Evolutionary conservation across 768 basidiomycete genomes (phyloP).

Genomic region (Pleurotus tuber-regium): DNA sequence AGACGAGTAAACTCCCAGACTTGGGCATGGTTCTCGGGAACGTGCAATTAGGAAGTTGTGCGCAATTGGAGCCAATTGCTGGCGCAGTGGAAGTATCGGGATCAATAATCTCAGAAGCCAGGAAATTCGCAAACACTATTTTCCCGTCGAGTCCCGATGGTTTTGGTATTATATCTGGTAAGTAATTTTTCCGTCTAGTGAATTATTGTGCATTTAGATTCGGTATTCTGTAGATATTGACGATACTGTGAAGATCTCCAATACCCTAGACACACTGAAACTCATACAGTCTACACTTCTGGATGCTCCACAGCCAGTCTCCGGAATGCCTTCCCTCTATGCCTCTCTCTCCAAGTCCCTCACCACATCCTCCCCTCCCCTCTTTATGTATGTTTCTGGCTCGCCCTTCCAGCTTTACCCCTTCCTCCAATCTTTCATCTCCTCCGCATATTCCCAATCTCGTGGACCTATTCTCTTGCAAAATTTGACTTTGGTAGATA

Average conservation of each 20-base stretch:
- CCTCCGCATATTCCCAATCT: slow-evolving; percentile 29
- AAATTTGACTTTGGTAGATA: slow-evolving; percentile 34
- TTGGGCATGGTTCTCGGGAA: slow-evolving; percentile 32
- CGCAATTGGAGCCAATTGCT: slow-evolving; percentile 10
- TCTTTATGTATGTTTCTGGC: slow-evolving; percentile 42
- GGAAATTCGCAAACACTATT: slow-evolving; percentile 25
- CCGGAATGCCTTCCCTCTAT: slow-evolving; percentile 48
- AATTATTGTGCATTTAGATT: neutral
- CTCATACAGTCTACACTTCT: slow-evolving; percentile 37
- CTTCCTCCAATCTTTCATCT: slow-evolving; percentile 40
- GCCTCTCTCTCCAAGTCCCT: slow-evolving; percentile 33
- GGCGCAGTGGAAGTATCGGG: slow-evolving; percentile 19
- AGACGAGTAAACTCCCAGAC: slow-evolving; percentile 29
- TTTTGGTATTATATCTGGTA: slow-evolving; percentile 43
- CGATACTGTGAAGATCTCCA: slow-evolving; percentile 41
- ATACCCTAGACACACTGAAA: slow-evolving; percentile 32
- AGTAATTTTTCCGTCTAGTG: slow-evolving; percentile 4
- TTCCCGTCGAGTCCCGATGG: slow-evolving; percentile 35
- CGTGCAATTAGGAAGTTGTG: slow-evolving; percentile 31
- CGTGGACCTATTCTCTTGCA: slow-evolving; percentile 37
- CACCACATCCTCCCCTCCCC: slow-evolving; percentile 23
- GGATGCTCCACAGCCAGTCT: slow-evolving; percentile 35
- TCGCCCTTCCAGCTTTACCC: slow-evolving; percentile 45
- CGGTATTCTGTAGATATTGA: slow-evolving; percentile 33
- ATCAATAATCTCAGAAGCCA: slow-evolving; percentile 18